phyloP scores from a whole-genome alignment of 2,329 filamentous ascomycete species.

The Parascedosporium putredinis region DNA sequence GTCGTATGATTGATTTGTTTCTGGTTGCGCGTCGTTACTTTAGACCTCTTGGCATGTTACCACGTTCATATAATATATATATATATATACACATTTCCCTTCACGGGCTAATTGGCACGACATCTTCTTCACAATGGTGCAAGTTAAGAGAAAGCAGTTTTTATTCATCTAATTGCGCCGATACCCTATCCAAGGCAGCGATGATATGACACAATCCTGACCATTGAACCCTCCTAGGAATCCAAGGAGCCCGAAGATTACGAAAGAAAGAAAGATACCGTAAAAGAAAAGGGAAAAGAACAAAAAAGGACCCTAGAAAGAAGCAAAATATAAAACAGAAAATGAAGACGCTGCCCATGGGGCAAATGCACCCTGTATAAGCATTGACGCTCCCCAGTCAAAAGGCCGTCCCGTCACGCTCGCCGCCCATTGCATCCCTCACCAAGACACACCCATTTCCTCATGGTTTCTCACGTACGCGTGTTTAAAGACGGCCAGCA shows the following conservation, averaged over 20 bases:
- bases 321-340: neutral
- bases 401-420: too few relatives aligned
- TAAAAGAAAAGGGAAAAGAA: neutral
- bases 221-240: neutral
- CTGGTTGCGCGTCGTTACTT: neutral
- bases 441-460: neutral
- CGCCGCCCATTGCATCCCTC: neutral
- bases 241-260: neutral
- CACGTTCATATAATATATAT: too few relatives aligned
- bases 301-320: neutral
- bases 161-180: neutral
- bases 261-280: too few relatives aligned
- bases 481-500: constrained; percentile 7
- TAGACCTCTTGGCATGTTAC: too few relatives aligned
- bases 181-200: neutral
- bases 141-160: neutral
- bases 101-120: too few relatives aligned
- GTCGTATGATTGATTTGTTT: neutral
- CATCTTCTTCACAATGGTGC: neutral
- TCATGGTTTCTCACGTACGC: neutral
- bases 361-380: neutral
- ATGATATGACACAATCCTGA: neutral
- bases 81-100: too few relatives aligned
- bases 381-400: too few relatives aligned
- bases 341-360: neutral